Evolutionary conservation across 345 rosid genomes (phyloP).

Genomic region (Gossypium bickii): DNA sequence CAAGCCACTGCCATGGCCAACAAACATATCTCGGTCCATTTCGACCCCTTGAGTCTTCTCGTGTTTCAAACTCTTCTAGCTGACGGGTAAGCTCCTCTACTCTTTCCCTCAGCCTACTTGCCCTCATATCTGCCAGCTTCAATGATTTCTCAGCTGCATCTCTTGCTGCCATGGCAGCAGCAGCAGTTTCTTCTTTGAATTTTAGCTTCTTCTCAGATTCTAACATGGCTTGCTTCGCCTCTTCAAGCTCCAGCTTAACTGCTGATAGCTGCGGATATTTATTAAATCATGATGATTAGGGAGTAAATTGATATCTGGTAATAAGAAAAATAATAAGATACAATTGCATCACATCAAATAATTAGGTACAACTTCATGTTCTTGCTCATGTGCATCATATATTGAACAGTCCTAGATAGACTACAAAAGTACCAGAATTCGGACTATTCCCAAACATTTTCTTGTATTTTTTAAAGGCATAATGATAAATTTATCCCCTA

Average conservation of each 20-base stretch:
- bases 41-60: constrained; percentile 47
- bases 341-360: not conserved
- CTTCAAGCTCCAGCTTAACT: constrained; percentile 81
- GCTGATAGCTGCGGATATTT: constrained; percentile 48
- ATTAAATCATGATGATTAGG: constrained; percentile 12
- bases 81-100: constrained; percentile 80
- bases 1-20: constrained; percentile 99
- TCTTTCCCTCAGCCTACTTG: constrained; percentile 86
- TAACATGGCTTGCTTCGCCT: constrained; percentile 58
- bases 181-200: constrained; percentile 93
- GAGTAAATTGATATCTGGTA: not conserved
- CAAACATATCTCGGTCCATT: constrained; percentile 69
- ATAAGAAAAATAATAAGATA: not conserved
- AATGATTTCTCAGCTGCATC: constrained; percentile 98
- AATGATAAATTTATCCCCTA: no score
- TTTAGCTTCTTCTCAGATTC: constrained; percentile 89
- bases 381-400: not conserved
- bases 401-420: no score
- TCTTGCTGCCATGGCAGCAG: constrained; percentile 97
- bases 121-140: constrained; percentile 77
- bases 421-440: no score
- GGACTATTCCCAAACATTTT: no score
- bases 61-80: constrained; percentile 76
- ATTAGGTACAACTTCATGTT: not conserved
- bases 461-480: no score